Base-by-base conservation (phyloP, 129 eudicot species). In the Apium graveolens region DNA sequence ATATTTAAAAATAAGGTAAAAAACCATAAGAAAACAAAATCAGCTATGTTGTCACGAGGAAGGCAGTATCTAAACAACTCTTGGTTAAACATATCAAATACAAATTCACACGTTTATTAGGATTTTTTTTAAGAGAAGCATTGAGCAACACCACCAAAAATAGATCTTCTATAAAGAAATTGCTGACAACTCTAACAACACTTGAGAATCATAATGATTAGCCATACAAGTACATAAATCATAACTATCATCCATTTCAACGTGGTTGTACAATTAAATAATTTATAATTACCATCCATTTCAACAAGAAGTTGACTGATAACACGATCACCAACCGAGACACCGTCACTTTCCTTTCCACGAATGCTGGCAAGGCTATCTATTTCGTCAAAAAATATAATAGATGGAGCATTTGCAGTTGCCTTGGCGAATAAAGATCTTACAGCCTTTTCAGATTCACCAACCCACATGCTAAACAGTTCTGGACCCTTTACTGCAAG, bases 401-500 rank as follows among this genome's bases (percentile, higher is more conserved):
- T 85, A n/a, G 99, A 96, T 44, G 99, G 99, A 63, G 97, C 90
- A 81, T 90, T 92, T 66, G 93, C 97, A 83, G 97, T 85, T 73
- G 99, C 99, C 85, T 92, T 96, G 49, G 94, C 97, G 71, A 96
- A 96, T 77, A 96, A 49, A 45, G 99, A 90, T 80, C 88, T 87
- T 5, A 96, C 96, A 49, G 97, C 97, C 89, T 96, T 96, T 77
- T 96, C 99, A 29, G 99, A 92, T 92, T 96, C 99, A 85, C 99
- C 99, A 48, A 96, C 99, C 99, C 99, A 96, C 82, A 92, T 96
- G 86, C 97, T 92, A 78, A 87, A 96, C 65, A 92, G 93, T 83
- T 96, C 97, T n/a, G 99, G 99, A 35, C 99, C 99, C 82, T 96
- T 96, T 11, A 96, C 97, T 13, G 99, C 99, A 81, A 92, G 97